Percentiles rank a stretch among this genome's conserved stretches.
Conservation (phyloP, 345 rosid species). For the Eucalyptus marginata region DNA sequence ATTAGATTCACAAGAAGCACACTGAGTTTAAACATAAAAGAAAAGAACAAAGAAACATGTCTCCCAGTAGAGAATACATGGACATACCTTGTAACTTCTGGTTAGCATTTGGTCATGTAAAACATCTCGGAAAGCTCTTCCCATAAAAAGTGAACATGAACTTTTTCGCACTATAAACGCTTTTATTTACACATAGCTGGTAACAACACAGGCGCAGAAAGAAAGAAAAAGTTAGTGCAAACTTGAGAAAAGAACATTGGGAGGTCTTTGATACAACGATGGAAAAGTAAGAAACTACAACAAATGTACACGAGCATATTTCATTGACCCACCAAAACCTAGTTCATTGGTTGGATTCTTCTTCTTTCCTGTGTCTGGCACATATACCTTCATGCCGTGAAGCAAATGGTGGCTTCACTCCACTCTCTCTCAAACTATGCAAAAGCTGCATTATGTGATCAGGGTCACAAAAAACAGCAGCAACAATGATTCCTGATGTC, state of each 20-base stretch:
- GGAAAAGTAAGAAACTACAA: not conserved
- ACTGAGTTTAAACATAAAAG: too few species aligned
- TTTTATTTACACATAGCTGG: too few species aligned
- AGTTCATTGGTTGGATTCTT: not conserved
- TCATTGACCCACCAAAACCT: not conserved
- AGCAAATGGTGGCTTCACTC: not conserved
- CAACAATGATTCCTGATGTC: not conserved
- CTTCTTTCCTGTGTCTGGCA: not conserved
- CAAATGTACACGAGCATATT: not conserved
- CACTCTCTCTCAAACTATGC: not conserved
- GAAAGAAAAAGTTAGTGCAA: not conserved
- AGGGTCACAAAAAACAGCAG: not conserved
- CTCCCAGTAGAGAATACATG: not conserved
- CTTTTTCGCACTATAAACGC: not conserved
- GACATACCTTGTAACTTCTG: not conserved
- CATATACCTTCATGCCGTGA: not conserved
- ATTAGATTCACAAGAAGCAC: not conserved
- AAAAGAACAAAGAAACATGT: not conserved
- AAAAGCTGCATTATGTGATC: not conserved
- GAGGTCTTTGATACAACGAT: not conserved
- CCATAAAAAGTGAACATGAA: not conserved
- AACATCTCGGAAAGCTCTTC: not conserved
- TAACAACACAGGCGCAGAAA: not conserved
- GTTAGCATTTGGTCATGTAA: not conserved
- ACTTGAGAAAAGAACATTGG: not conserved